phyloP scores from a whole-genome alignment of 805 yeast species.

The Candida ascalaphidarum region DNA sequence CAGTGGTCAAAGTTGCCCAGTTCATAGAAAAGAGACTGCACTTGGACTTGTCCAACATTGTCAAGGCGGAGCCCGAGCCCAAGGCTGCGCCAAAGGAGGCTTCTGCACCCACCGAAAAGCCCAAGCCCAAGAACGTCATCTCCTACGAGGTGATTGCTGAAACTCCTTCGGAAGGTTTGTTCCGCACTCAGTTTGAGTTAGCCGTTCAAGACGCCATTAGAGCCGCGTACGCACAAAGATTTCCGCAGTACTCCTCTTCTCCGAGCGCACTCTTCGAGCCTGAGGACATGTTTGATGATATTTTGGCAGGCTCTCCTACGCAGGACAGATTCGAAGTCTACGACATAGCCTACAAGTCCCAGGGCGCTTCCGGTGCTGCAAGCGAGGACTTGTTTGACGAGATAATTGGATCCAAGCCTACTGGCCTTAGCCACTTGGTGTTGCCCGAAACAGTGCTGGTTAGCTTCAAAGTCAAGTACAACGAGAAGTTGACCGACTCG shows the following conservation, averaged over 20 bases:
- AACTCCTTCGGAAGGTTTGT: conserved; percentile 15
- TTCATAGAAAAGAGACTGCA: conserved; percentile 49
- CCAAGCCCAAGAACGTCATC: conserved; percentile 22
- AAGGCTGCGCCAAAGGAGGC: conserved; percentile 3
- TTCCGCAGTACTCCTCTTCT: conserved; percentile 27
- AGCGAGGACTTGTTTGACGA: no score
- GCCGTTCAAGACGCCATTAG: conserved; percentile 21
- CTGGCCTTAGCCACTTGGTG: neutral
- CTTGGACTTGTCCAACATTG: conserved; percentile 67
- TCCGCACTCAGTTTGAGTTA: conserved; percentile 20
- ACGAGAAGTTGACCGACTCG: conserved; percentile 25
- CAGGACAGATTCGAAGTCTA: conserved; percentile 26
- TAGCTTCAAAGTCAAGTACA: conserved; percentile 23
- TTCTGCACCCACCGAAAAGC: conserved; percentile 8
- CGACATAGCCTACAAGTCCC: conserved; percentile 18
- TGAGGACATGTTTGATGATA: conserved; percentile 29
- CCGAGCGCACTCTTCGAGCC: conserved; percentile 14
- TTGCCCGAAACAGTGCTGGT: conserved; percentile 12
- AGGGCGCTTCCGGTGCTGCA: conserved; percentile 3
- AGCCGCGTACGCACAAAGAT: conserved; percentile 21
- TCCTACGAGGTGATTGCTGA: conserved; percentile 17
- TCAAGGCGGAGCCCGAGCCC: conserved; percentile 25
- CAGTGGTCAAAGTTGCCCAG: conserved; percentile 45
- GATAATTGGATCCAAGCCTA: no score
- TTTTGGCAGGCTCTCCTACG: conserved; percentile 26